Conservation (phyloP, 1,284 basidiomycete species). For the Trametes hirsuta region DNA sequence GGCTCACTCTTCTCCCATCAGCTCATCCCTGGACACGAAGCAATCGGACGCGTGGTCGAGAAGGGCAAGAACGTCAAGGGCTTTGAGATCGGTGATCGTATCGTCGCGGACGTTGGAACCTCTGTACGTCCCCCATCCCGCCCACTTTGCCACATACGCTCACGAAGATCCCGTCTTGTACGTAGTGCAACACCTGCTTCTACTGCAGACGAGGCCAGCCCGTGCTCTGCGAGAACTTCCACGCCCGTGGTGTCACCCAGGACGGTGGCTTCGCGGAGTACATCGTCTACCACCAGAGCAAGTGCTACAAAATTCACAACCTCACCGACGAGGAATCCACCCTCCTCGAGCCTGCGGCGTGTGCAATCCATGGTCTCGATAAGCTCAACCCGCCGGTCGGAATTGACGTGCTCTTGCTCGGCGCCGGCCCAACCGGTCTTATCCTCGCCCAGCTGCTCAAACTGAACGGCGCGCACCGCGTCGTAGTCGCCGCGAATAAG, state of each 20-base stretch:
- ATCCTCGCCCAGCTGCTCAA: slow-evolving; percentile 65
- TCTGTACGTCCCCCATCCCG: slow-evolving; percentile 34
- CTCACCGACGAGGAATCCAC: slow-evolving; percentile 63
- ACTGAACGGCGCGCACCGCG: slow-evolving; percentile 53
- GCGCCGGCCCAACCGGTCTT: slow-evolving; percentile 56
- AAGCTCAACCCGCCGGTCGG: slow-evolving; percentile 59
- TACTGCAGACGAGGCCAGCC: slow-evolving; percentile 59
- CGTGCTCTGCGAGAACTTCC: slow-evolving; percentile 61
- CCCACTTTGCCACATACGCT: background rate
- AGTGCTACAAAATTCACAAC: slow-evolving; percentile 59
- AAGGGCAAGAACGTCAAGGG: slow-evolving; percentile 57
- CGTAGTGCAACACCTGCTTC: slow-evolving; percentile 57
- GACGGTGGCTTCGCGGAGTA: slow-evolving; percentile 66
- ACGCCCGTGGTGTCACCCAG: slow-evolving; percentile 53
- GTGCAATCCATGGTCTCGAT: slow-evolving; percentile 67
- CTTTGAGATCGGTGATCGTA: slow-evolving; percentile 58
- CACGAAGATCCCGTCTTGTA: slow-evolving; percentile 5
- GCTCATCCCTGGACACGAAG: slow-evolving; percentile 64
- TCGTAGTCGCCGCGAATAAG: slow-evolving; percentile 56
- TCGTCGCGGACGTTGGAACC: slow-evolving; percentile 58
- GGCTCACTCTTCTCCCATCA: slow-evolving; percentile 26
- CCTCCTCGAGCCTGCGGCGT: slow-evolving; percentile 63
- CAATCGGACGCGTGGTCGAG: slow-evolving; percentile 54
- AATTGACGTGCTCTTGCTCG: slow-evolving; percentile 55
- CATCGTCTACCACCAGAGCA: slow-evolving; percentile 44